Evolutionary conservation across 2,329 filamentous ascomycete genomes (phyloP).

Genomic region (Lecanosticta acicola): DNA sequence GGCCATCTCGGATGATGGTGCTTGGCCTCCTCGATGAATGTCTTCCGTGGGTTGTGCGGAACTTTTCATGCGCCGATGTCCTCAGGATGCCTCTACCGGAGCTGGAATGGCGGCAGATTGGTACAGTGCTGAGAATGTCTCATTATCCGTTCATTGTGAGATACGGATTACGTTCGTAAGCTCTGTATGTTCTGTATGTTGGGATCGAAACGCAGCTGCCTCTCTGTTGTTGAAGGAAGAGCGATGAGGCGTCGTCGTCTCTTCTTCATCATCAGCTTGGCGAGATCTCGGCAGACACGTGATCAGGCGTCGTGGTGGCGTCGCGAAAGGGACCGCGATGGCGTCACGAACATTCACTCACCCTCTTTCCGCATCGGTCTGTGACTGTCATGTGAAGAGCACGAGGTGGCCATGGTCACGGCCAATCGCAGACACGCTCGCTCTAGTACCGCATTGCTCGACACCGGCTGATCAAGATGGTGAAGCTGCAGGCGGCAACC

Average conservation of each 20-base stretch:
- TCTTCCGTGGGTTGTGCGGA: too few relatives aligned
- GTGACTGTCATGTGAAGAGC: background rate
- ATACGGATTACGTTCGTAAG: too few relatives aligned
- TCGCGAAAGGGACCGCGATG: slow-evolving; percentile 5
- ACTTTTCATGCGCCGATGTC: too few relatives aligned
- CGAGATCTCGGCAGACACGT: background rate
- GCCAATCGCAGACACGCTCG: background rate
- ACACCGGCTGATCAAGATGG: slow-evolving; percentile 30
- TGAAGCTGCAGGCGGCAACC: slow-evolving; percentile 45
- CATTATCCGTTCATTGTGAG: too few relatives aligned
- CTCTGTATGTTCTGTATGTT: too few relatives aligned
- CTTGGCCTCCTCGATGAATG: too few relatives aligned
- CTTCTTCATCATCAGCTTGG: background rate
- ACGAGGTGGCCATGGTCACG: background rate
- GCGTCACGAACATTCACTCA: slow-evolving; percentile 7
- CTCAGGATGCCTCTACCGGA: too few relatives aligned
- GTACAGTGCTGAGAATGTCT: too few relatives aligned
- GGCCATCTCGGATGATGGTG: slow-evolving; percentile 1
- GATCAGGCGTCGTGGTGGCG: slow-evolving; percentile 1
- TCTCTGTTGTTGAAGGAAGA: too few relatives aligned
- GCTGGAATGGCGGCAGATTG: too few relatives aligned
- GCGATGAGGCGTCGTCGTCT: too few relatives aligned
- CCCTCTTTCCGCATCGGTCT: background rate
- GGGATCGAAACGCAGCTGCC: too few relatives aligned
- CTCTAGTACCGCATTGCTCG: background rate